phyloP scores from a whole-genome alignment of 2,329 filamentous ascomycete species.

The Colletotrichum musicola region DNA sequence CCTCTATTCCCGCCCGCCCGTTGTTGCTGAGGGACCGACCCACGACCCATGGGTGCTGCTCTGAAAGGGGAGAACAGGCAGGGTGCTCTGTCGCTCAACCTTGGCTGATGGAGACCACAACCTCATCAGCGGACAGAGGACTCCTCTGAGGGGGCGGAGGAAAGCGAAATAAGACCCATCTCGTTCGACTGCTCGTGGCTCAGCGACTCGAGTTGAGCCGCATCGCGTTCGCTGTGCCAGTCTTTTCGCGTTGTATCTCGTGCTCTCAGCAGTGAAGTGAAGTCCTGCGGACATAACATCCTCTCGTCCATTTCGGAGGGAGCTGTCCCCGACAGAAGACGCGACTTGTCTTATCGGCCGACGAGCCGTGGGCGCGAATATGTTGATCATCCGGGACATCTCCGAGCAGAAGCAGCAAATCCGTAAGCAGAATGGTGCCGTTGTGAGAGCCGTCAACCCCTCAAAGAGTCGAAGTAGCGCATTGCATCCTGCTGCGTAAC shows the following conservation, averaged over 20 bases:
- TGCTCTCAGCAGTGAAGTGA: neutral
- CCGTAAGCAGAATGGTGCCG: neutral
- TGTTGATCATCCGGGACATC: conserved; percentile 16
- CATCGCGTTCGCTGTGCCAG: conserved; percentile 15
- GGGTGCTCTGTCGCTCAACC: conserved; percentile 17
- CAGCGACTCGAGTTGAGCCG: neutral
- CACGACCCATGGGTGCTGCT: conserved; percentile 26
- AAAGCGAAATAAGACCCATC: conserved; percentile 7
- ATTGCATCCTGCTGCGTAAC: conserved; percentile 17
- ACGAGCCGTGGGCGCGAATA: conserved; percentile 12
- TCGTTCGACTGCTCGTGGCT: conserved; percentile 9
- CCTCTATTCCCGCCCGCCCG: neutral
- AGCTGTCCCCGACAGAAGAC: conserved; percentile 6
- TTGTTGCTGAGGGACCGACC: neutral
- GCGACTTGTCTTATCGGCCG: conserved; percentile 4
- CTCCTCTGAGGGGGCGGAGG: too few relatives aligned
- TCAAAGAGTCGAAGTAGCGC: neutral
- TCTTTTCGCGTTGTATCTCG: neutral
- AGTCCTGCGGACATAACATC: neutral
- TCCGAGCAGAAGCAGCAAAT: neutral
- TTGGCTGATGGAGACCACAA: conserved; percentile 33
- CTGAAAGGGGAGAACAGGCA: conserved; percentile 28
- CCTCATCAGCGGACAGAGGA: conserved; percentile 24
- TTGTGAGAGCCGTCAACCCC: neutral
- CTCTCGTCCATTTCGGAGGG: conserved; percentile 11